A percentile compares a stretch with the other conserved stretches of the same genome.
These are phyloP conservation scores for Syzygium oleosum DNA, from an alignment of 345 rosid species.

Conservation along the genomic window DNA sequence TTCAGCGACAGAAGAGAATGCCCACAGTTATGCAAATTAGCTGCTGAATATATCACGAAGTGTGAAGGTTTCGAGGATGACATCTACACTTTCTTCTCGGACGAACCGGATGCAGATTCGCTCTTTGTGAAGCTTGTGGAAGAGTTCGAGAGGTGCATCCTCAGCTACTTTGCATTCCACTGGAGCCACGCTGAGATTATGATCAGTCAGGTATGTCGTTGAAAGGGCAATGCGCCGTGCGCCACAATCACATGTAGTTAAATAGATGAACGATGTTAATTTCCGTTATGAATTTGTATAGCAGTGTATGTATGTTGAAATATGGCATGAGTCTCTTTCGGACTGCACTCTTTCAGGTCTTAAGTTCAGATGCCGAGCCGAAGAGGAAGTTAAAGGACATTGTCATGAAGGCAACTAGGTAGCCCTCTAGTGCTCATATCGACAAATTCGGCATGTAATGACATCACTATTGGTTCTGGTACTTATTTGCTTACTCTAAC, in stretches of 20 bases:
- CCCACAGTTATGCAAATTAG: slow-evolving; percentile 75
- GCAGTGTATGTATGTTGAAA: background rate
- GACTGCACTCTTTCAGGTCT: slow-evolving; percentile 28
- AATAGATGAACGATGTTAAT: background rate
- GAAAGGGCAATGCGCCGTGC: background rate
- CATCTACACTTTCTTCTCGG: slow-evolving; percentile 49
- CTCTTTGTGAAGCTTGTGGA: slow-evolving; percentile 81
- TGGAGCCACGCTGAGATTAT: slow-evolving; percentile 72
- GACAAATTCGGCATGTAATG: background rate
- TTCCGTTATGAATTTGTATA: background rate
- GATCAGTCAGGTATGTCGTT: slow-evolving; percentile 67
- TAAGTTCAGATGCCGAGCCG: slow-evolving; percentile 55
- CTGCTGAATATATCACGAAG: slow-evolving; percentile 70
- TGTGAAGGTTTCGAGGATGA: slow-evolving; percentile 63
- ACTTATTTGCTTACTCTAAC: background rate
- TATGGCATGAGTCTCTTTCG: background rate
- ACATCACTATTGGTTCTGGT: background rate
- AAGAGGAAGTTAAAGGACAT: slow-evolving; percentile 67
- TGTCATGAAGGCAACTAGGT: slow-evolving; percentile 91
- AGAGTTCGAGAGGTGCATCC: slow-evolving; percentile 87
- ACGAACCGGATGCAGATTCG: slow-evolving; percentile 57
- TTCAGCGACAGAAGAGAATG: slow-evolving; percentile 68
- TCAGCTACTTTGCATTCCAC: slow-evolving; percentile 80
- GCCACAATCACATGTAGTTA: background rate
- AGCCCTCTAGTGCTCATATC: background rate